Evolutionary conservation across 1,284 basidiomycete species (phyloP).

Genomic region (Apiotrichum porosum): DNA sequence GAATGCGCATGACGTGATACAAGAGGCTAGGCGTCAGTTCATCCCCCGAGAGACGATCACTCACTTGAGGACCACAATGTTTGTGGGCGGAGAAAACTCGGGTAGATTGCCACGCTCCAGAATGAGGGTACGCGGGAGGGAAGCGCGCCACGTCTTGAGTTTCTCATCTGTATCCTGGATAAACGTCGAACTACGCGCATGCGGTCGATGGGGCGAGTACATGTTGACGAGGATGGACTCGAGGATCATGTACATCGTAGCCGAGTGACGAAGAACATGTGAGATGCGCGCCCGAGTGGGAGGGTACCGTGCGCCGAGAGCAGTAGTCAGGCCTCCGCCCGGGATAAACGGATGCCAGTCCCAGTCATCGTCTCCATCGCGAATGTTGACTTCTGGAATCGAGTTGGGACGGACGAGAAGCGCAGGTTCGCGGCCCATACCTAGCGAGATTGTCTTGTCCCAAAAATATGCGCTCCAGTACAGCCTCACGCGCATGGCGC

Average conservation of each 20-base stretch:
- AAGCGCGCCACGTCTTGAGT: conserved; percentile 8
- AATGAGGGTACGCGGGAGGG: conserved; percentile 6
- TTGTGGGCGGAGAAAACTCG: conserved; percentile 18
- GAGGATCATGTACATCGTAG: conserved; percentile 22
- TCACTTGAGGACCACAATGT: conserved; percentile 19
- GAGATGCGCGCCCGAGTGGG: background rate
- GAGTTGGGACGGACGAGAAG: conserved; percentile 7
- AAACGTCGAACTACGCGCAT: conserved; percentile 18
- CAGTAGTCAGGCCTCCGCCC: background rate
- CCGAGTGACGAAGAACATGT: conserved; percentile 8
- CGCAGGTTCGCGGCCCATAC: conserved; percentile 21
- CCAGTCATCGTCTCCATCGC: conserved; percentile 8
- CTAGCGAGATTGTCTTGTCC: conserved; percentile 15
- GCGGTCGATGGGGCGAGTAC: conserved; percentile 22
- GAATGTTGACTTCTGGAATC: conserved; percentile 5
- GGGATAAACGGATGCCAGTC: conserved; percentile 10
- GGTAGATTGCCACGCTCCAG: conserved; percentile 9
- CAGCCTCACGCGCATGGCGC: conserved; percentile 16
- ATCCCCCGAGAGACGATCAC: background rate
- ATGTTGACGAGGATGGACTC: conserved; percentile 26
- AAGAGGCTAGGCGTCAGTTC: conserved; percentile 7
- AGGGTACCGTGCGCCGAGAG: conserved; percentile 9
- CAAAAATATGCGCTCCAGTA: conserved; percentile 16
- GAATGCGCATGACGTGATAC: conserved; percentile 18
- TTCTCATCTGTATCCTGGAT: conserved; percentile 15